These are phyloP conservation scores for Cicer yamashitae DNA, from an alignment of 306 rosid species.

Conservation along the genomic window DNA sequence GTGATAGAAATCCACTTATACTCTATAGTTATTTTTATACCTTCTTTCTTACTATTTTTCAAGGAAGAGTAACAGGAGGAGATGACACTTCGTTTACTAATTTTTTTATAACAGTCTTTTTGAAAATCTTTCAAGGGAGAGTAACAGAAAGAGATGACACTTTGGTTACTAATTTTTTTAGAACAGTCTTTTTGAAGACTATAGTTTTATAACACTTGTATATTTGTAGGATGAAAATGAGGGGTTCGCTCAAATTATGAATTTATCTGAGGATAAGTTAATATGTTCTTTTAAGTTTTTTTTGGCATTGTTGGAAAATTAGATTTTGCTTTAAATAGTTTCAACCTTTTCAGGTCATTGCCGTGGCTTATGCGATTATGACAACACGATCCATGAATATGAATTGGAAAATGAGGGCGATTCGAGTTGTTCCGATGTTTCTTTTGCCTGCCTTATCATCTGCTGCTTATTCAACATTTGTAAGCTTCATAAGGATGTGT, in stretches of 20 bases:
- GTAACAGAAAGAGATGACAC: slow-evolving; percentile 1
- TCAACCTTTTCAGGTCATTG: slow-evolving; percentile 69
- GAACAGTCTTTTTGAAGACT: slow-evolving; percentile 1
- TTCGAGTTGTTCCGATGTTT: slow-evolving; percentile 85
- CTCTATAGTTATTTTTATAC: neutral
- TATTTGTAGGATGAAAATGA: neutral
- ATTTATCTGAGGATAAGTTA: neutral
- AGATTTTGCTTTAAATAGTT: slow-evolving; percentile 40
- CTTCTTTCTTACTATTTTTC: neutral
- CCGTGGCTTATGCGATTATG: slow-evolving; percentile 80
- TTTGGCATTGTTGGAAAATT: neutral
- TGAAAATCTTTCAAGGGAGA: neutral
- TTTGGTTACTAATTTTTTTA: neutral
- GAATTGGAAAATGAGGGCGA: slow-evolving; percentile 89
- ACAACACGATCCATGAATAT: slow-evolving; percentile 69
- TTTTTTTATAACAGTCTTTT: neutral
- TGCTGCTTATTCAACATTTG: slow-evolving; percentile 61
- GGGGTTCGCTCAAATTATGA: neutral
- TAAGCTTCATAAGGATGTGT: slow-evolving; percentile 76
- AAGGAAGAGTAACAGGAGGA: neutral
- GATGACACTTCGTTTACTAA: neutral
- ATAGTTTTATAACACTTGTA: neutral
- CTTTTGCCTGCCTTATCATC: slow-evolving; percentile 76
- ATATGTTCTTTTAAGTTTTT: neutral
- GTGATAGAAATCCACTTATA: neutral